phyloP scores from a whole-genome alignment of 1,284 basidiomycete species.

The Bjerkandera adusta region DNA sequence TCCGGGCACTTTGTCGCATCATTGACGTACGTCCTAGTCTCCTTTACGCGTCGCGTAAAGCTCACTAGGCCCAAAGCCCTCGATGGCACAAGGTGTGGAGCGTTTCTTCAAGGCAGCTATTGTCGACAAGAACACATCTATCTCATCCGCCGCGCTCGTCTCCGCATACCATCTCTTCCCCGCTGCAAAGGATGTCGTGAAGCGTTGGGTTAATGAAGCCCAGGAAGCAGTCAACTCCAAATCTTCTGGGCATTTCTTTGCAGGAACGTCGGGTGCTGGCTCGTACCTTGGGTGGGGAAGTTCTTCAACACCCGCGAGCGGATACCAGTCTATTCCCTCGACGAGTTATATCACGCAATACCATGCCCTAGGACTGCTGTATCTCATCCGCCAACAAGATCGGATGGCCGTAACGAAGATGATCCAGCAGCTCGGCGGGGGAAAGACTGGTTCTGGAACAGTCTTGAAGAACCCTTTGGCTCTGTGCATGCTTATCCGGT shows the following conservation, averaged over 20 bases:
- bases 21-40: constrained; percentile 79
- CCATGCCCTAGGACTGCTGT: constrained; percentile 93
- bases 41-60: constrained; percentile 1
- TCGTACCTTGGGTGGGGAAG: constrained; percentile 74
- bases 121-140: constrained; percentile 95
- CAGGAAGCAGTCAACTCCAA: constrained; percentile 96
- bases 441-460: constrained; percentile 79
- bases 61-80: constrained; percentile 54
- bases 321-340: constrained; percentile 80
- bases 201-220: constrained; percentile 98
- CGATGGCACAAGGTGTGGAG: constrained; percentile 98
- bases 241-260: constrained; percentile 69
- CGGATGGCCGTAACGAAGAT: constrained; percentile 99
- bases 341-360: constrained; percentile 96
- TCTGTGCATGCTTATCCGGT: constrained; percentile 98
- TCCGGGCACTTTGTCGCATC: constrained; percentile 93
- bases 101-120: constrained; percentile 99
- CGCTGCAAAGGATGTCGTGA: constrained; percentile 90
- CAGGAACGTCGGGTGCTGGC: constrained; percentile 42
- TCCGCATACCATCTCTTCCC: constrained; percentile 98
- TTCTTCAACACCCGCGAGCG: constrained; percentile 45
- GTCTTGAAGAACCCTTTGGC: constrained; percentile 96
- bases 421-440: constrained; percentile 95
- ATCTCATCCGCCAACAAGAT: constrained; percentile 95
- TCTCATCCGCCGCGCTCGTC: constrained; percentile 94